A percentile compares a stretch with the other conserved stretches of the same genome.
Evolutionary conservation across 129 eudicot genomes (phyloP).

Genomic region (Saussurea involucrata): DNA sequence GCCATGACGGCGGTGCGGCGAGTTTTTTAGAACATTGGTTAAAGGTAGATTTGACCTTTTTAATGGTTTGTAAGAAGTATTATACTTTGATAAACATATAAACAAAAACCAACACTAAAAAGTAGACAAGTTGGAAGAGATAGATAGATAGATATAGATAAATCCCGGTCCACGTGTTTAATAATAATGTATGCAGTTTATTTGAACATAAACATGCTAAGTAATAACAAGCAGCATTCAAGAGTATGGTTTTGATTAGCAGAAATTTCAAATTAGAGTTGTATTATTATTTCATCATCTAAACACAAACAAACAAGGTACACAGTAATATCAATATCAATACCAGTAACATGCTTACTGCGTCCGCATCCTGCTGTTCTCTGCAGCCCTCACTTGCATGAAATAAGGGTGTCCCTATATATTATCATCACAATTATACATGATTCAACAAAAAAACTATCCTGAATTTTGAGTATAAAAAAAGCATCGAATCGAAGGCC

Average conservation of each 20-base stretch:
- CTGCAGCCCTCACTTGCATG: conserved; percentile 91
- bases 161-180: neutral
- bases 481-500: too few species aligned
- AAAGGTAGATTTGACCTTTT: too few species aligned
- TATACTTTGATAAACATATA: too few species aligned
- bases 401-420: conserved; percentile 85
- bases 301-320: conserved; percentile 19
- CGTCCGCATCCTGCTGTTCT: conserved; percentile 81
- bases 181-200: neutral
- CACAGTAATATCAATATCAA: neutral
- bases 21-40: too few species aligned
- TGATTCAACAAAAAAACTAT: too few species aligned
- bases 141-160: neutral
- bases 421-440: neutral
- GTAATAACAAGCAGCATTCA: neutral
- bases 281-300: conserved; percentile 18
- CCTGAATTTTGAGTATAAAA: too few species aligned
- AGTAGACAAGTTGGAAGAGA: neutral
- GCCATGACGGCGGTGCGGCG: too few species aligned
- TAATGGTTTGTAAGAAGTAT: too few species aligned
- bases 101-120: too few species aligned
- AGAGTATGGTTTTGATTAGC: neutral
- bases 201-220: neutral
- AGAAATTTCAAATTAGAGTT: conserved; percentile 5
- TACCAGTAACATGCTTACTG: conserved; percentile 36